A percentile compares a stretch with the other conserved stretches of the same genome.
phyloP scores from a whole-genome alignment of 176 grass and related monocot genomes.

The Juncus effusus region DNA sequence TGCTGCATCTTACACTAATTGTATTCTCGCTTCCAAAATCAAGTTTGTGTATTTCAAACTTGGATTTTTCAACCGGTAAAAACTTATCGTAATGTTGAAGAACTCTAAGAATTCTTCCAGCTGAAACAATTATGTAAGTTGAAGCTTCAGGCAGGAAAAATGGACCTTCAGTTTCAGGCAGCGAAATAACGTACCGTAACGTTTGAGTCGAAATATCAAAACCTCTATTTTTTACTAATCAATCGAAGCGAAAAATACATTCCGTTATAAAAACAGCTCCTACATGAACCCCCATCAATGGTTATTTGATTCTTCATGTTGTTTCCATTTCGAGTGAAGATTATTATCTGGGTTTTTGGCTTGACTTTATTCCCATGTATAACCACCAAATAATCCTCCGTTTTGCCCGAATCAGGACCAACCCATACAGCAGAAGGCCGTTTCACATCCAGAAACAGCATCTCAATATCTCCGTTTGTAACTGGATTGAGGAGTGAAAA shows the following conservation, averaged over 20 bases:
- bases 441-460: slow-evolving; percentile 3
- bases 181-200: not conserved
- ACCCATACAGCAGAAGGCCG: slow-evolving; percentile 8
- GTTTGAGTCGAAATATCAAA: not conserved
- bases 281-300: slow-evolving; percentile 1
- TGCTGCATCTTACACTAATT: too few species aligned
- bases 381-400: slow-evolving; percentile 7
- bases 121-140: not conserved
- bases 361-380: not conserved
- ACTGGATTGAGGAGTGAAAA: slow-evolving; percentile 17
- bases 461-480: not conserved
- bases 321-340: not conserved
- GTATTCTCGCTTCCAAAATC: not conserved
- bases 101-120: slow-evolving; percentile 5
- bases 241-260: not conserved
- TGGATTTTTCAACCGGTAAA: not conserved
- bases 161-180: slow-evolving; percentile 8
- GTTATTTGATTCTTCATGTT: not conserved
- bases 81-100: slow-evolving; percentile 19
- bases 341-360: not conserved
- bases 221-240: not conserved
- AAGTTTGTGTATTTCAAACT: slow-evolving; percentile 16
- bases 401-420: not conserved
- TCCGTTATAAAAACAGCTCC: slow-evolving; percentile 8
- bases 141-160: slow-evolving; percentile 3